Percentiles rank a stretch among this genome's conserved stretches.
These are phyloP conservation scores for Vitis labrusca DNA, from an alignment of 164 flowering plant species.

Conservation along the genomic window DNA sequence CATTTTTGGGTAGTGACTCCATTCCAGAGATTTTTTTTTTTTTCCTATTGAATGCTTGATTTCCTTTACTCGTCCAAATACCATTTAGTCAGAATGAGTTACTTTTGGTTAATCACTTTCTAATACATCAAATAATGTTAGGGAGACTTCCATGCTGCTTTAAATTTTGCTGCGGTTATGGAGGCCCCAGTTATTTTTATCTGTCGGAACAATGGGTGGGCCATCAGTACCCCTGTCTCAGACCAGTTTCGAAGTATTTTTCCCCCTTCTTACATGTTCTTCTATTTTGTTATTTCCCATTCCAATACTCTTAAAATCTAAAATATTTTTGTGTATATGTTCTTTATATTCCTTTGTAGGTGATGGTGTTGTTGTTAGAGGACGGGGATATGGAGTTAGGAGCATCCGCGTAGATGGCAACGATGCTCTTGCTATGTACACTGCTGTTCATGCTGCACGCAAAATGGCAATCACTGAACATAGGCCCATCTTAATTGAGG, in stretches of 20 bases:
- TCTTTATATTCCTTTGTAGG: slow-evolving; percentile 35
- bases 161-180: slow-evolving; percentile 91
- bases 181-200: slow-evolving; percentile 87
- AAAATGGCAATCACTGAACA: slow-evolving; percentile 70
- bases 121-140: slow-evolving; percentile 27
- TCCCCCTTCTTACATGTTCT: background rate
- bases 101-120: slow-evolving; percentile 10
- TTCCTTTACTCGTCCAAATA: no score
- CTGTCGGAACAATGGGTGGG: slow-evolving; percentile 99
- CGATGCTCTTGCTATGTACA: slow-evolving; percentile 84
- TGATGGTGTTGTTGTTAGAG: slow-evolving; percentile 80
- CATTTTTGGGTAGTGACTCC: background rate
- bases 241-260: slow-evolving; percentile 88
- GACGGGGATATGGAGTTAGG: slow-evolving; percentile 84
- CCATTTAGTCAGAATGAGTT: no score
- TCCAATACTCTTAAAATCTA: background rate
- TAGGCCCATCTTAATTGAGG: slow-evolving; percentile 83
- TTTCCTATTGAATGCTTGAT: no score
- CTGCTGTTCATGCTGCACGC: slow-evolving; percentile 73
- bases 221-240: slow-evolving; percentile 86
- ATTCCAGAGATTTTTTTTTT: background rate
- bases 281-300: background rate
- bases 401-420: slow-evolving; percentile 93
- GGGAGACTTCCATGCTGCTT: slow-evolving; percentile 99
- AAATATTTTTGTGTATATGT: background rate